Evolutionary conservation across 2,329 filamentous ascomycete genomes (phyloP).

Genomic region (Plenodomus lindquistii): DNA sequence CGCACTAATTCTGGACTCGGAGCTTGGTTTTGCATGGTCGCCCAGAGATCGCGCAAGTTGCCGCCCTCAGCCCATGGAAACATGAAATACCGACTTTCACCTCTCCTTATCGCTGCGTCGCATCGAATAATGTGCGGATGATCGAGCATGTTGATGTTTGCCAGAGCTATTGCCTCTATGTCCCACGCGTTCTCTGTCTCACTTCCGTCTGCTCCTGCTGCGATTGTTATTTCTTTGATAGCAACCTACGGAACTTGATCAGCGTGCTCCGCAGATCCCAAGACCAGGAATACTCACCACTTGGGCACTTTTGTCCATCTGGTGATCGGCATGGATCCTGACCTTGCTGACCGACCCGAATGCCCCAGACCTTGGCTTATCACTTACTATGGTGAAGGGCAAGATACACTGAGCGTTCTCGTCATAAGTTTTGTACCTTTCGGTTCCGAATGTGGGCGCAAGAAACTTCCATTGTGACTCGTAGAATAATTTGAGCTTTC

Average conservation of each 20-base stretch:
- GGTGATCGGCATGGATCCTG: conserved; percentile 9
- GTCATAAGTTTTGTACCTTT: conserved; percentile 8
- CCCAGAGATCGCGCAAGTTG: conserved; percentile 16
- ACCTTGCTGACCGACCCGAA: conserved; percentile 12
- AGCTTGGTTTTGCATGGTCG: background rate
- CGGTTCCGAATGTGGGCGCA: conserved; percentile 9
- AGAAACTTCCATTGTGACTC: conserved; percentile 18
- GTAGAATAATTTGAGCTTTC: conserved; percentile 7
- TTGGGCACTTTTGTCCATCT: no score
- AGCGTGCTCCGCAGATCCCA: no score
- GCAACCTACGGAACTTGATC: conserved; percentile 6
- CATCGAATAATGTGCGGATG: conserved; percentile 16
- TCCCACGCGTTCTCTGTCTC: conserved; percentile 13
- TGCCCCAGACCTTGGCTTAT: conserved; percentile 3
- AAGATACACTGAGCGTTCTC: conserved; percentile 10
- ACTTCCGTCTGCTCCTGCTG: background rate
- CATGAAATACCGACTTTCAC: conserved; percentile 22
- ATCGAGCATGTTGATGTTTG: conserved; percentile 14
- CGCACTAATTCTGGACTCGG: conserved; percentile 1
- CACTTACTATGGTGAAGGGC: conserved; percentile 8
- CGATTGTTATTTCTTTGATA: conserved; percentile 11
- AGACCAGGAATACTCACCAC: no score
- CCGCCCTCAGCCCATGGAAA: conserved; percentile 24
- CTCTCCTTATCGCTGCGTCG: conserved; percentile 14
- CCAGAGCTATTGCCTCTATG: conserved; percentile 10